Percentiles rank a stretch among this genome's conserved stretches.
Conservation (phyloP, 192 early-diverging fungal genomes). For the Irineochytrium annulatum region DNA sequence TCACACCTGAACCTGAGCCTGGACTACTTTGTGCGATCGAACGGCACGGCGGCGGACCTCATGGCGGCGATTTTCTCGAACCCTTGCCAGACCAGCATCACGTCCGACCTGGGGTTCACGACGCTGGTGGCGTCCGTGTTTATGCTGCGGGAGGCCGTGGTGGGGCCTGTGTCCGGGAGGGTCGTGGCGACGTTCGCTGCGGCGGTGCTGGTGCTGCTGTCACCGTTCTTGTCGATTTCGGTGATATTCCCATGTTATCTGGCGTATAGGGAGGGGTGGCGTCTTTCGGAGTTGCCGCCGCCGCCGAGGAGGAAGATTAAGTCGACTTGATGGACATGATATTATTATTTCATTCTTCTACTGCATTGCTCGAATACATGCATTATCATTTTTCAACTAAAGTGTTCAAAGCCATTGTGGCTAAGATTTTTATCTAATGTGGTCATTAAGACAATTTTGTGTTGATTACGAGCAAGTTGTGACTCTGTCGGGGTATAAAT, state of each 20-base stretch:
- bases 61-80: not conserved
- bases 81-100: slow-evolving; percentile 20
- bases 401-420: too few species aligned
- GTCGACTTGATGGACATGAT: too few species aligned
- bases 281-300: too few species aligned
- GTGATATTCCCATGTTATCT: slow-evolving; percentile 22
- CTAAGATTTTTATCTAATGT: too few species aligned
- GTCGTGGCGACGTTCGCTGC: not conserved
- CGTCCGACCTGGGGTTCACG: slow-evolving; percentile 19
- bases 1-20: slow-evolving; percentile 2
- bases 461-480: too few species aligned
- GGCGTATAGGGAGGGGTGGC: slow-evolving; percentile 27
- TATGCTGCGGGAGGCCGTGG: slow-evolving; percentile 6
- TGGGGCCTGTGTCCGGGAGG: not conserved
- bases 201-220: not conserved
- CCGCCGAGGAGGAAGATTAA: too few species aligned
- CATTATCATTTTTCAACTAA: too few species aligned
- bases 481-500: too few species aligned
- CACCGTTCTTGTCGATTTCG: slow-evolving; percentile 1
- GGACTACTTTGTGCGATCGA: not conserved
- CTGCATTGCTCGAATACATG: too few species aligned
- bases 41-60: not conserved
- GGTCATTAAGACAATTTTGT: too few species aligned
- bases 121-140: slow-evolving; percentile 14
- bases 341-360: too few species aligned